phyloP scores from a whole-genome alignment of 2,329 filamentous ascomycete species.

The Onygena corvina region DNA sequence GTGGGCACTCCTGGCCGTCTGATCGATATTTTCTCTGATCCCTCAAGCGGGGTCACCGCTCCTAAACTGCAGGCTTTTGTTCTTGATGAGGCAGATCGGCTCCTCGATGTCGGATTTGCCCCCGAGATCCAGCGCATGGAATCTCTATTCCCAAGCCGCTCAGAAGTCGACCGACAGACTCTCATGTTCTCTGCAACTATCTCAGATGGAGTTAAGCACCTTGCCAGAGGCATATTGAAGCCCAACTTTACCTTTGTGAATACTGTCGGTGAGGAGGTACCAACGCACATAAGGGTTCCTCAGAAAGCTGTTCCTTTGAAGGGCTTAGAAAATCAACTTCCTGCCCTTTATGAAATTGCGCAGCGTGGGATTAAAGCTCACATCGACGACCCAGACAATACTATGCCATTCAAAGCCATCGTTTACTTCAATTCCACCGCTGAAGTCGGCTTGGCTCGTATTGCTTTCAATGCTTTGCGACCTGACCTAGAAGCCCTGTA shows the following conservation, averaged over 20 bases:
- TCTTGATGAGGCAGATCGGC: constrained; percentile 55
- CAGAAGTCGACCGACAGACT: constrained; percentile 63
- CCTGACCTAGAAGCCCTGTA: constrained; percentile 23
- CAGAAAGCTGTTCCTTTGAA: constrained; percentile 59
- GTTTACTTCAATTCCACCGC: constrained; percentile 76
- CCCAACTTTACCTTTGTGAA: constrained; percentile 78
- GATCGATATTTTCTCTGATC: constrained; percentile 64
- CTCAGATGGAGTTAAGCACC: constrained; percentile 63
- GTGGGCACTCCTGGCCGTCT: constrained; percentile 84
- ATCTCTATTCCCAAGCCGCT: constrained; percentile 48
- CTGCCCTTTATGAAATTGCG: constrained; percentile 64
- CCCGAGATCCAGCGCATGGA: constrained; percentile 53
- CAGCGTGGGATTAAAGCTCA: constrained; percentile 45
- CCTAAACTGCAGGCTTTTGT: constrained; percentile 49
- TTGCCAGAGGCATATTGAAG: constrained; percentile 70
- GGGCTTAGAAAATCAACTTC: constrained; percentile 64
- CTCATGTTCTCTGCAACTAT: constrained; percentile 94
- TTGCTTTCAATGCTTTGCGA: constrained; percentile 44
- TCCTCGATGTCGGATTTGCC: constrained; percentile 57
- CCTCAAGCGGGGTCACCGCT: constrained; percentile 49
- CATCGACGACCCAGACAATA: constrained; percentile 25
- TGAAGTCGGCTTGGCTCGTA: constrained; percentile 53
- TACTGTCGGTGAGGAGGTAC: constrained; percentile 74
- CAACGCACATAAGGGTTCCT: constrained; percentile 73
- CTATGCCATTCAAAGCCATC: constrained; percentile 81